Conservation (phyloP, 2,329 filamentous ascomycete genomes). For the Raffaelea deltoideospora region DNA sequence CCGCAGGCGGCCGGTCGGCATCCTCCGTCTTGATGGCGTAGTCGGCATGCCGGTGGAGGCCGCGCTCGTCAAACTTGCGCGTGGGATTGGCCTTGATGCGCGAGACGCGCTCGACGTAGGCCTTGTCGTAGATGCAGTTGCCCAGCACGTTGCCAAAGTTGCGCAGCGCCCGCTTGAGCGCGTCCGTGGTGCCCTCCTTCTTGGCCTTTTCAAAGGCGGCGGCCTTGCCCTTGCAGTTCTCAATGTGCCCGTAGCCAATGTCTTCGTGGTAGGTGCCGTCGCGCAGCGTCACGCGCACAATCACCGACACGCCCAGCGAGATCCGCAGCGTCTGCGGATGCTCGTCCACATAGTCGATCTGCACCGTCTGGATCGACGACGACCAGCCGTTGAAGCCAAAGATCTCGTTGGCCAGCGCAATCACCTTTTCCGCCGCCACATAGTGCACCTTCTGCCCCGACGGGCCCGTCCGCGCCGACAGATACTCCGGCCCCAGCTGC, state of each 20-base stretch:
- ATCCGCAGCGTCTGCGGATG: constrained; percentile 63
- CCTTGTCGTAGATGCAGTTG: constrained; percentile 98
- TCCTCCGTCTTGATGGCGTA: constrained; percentile 52
- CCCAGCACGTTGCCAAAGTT: constrained; percentile 93
- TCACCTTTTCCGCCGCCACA: constrained; percentile 90
- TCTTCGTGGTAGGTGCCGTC: constrained; percentile 98
- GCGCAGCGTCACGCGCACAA: constrained; percentile 74
- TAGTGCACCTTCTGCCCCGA: constrained; percentile 83
- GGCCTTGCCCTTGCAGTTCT: constrained; percentile 91
- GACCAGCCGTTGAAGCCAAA: constrained; percentile 98
- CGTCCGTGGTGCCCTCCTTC: constrained; percentile 94
- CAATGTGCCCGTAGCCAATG: constrained; percentile 89
- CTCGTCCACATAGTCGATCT: constrained; percentile 92
- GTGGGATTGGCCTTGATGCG: constrained; percentile 65
- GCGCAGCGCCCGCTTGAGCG: constrained; percentile 71
- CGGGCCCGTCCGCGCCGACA: constrained; percentile 72
- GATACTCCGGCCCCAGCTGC: constrained; percentile 89
- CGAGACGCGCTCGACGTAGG: constrained; percentile 78
- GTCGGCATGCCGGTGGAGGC: constrained; percentile 68
- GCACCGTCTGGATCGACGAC: constrained; percentile 83
- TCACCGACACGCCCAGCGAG: constrained; percentile 74
- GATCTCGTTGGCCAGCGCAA: constrained; percentile 84
- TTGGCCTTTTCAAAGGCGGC: constrained; percentile 97
- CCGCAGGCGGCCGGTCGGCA: no score
- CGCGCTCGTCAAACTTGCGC: constrained; percentile 57